Conservation (phyloP, 1,139 yeast species). For the Blastobotrys arbuscula region DNA sequence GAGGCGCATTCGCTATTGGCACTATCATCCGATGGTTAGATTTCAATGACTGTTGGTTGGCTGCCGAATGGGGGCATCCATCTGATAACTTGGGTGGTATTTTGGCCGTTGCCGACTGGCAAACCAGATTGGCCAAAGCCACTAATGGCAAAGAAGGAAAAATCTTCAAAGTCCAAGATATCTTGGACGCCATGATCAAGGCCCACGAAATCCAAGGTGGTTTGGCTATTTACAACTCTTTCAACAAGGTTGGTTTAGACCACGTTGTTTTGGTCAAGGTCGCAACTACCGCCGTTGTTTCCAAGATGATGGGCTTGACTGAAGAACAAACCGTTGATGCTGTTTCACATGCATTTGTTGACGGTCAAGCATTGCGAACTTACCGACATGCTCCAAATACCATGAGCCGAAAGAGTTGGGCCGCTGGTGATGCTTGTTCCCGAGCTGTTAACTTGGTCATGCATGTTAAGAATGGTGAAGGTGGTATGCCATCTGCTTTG, state of each 20-base stretch:
- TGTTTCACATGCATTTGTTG: constrained; percentile 54
- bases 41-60: constrained; percentile 58
- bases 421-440: constrained; percentile 60
- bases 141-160: constrained; percentile 38
- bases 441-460: constrained; percentile 53
- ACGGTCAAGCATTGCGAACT: constrained; percentile 53
- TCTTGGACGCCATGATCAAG: constrained; percentile 51
- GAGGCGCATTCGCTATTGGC: constrained; percentile 54
- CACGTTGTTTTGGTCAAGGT: constrained; percentile 55
- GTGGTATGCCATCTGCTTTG: constrained; percentile 53
- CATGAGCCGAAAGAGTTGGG: constrained; percentile 59
- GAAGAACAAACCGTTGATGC: constrained; percentile 51
- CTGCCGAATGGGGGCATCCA: constrained; percentile 65
- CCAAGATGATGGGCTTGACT: constrained; percentile 46
- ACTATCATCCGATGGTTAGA: constrained; percentile 55
- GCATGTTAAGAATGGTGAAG: constrained; percentile 47
- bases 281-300: constrained; percentile 57
- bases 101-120: constrained; percentile 52
- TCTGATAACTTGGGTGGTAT: constrained; percentile 56
- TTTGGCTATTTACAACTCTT: constrained; percentile 52
- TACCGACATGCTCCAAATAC: constrained; percentile 61
- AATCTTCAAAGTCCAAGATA: constrained; percentile 44
- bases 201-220: constrained; percentile 60
- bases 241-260: constrained; percentile 54
- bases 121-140: constrained; percentile 44